Conservation (phyloP, 225 moss, liverwort and hornwort species). For the Pseudisothecium myosuroides region DNA sequence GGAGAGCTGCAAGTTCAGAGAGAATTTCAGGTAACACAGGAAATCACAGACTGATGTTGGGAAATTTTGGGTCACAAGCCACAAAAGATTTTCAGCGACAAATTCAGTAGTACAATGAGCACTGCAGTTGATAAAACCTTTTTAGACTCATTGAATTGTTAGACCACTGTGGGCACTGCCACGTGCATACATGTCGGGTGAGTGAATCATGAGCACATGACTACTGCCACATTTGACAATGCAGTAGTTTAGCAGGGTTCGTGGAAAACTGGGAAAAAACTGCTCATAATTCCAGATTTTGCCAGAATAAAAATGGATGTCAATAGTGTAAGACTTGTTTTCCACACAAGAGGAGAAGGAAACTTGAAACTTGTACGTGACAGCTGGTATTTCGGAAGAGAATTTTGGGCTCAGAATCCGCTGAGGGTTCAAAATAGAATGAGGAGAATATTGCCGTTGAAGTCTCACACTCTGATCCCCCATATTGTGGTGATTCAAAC, state of each 20-base stretch:
- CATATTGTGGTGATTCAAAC: too few relatives aligned
- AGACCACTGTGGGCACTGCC: background rate
- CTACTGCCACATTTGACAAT: background rate
- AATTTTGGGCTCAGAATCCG: background rate
- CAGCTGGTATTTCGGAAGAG: rapidly evolving
- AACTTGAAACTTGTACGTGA: background rate
- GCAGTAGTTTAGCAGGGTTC: background rate
- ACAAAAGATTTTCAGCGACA: background rate
- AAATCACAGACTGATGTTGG: too few relatives aligned
- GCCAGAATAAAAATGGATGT: background rate
- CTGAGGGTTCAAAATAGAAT: rapidly evolving
- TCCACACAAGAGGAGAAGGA: background rate
- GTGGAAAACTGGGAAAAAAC: background rate
- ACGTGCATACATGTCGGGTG: background rate
- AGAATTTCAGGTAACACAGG: background rate
- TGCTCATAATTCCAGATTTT: background rate
- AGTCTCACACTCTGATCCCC: background rate
- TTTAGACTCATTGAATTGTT: too few relatives aligned
- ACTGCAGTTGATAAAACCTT: background rate
- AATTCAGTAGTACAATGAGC: background rate
- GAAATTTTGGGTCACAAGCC: too few relatives aligned
- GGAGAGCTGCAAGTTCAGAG: background rate
- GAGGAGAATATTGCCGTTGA: background rate
- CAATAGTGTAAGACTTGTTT: background rate
- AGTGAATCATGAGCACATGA: background rate